A percentile compares a stretch with the other conserved stretches of the same genome.
These are phyloP conservation scores for Jacaranda copaia DNA, from an alignment of 257 asterid species.

Conservation along the genomic window DNA sequence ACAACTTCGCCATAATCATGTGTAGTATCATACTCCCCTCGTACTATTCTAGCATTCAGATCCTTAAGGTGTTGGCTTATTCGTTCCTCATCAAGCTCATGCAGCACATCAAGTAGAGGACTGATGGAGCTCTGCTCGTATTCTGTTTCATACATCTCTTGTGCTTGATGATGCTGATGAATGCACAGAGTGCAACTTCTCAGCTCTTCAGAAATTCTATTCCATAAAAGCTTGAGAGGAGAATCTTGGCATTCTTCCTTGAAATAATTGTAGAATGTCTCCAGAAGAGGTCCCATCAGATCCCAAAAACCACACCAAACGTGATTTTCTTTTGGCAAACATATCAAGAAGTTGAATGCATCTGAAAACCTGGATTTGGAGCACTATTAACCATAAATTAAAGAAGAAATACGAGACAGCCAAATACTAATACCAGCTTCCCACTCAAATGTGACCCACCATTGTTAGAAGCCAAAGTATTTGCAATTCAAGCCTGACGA, in stretches of 20 bases:
- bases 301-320: slow-evolving; percentile 94
- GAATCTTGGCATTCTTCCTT: slow-evolving; percentile 71
- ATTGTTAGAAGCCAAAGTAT: neutral
- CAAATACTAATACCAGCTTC: neutral
- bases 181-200: slow-evolving; percentile 80
- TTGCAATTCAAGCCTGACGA: neutral
- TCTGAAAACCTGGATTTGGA: slow-evolving; percentile 81
- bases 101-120: slow-evolving; percentile 84
- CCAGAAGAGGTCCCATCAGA: slow-evolving; percentile 94
- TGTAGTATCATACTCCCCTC: slow-evolving; percentile 65
- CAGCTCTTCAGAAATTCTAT: slow-evolving; percentile 74
- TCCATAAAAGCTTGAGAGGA: slow-evolving; percentile 82
- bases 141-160: slow-evolving; percentile 71
- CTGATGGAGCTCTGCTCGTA: slow-evolving; percentile 75
- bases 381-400: slow-evolving; percentile 4
- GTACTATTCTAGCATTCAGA: slow-evolving; percentile 66
- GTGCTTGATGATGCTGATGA: slow-evolving; percentile 95
- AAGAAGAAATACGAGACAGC: neutral
- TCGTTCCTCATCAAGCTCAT: slow-evolving; percentile 84
- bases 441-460: slow-evolving; percentile 24
- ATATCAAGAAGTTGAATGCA: slow-evolving; percentile 77
- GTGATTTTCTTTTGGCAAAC: slow-evolving; percentile 69
- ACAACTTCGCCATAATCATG: slow-evolving; percentile 75
- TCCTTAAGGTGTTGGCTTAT: slow-evolving; percentile 73
- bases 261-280: slow-evolving; percentile 84